A percentile compares a stretch with the other conserved stretches of the same genome.
Evolutionary conservation across 2,329 filamentous ascomycete species (phyloP).

Genomic region (Microsporum canis): DNA sequence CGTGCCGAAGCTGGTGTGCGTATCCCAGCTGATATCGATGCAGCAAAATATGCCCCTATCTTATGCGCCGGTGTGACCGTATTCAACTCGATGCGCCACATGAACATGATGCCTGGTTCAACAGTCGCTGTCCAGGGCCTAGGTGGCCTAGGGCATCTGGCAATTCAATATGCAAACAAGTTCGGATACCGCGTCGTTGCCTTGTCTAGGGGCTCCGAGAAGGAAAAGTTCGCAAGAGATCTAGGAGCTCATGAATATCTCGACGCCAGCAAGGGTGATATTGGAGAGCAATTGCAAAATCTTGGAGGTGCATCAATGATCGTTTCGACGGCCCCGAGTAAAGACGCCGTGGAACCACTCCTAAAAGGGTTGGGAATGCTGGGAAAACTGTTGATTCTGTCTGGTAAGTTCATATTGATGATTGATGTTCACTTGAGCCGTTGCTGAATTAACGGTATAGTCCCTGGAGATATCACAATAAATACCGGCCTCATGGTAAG

Average conservation of each 20-base stretch:
- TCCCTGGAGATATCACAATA: slow-evolving; percentile 17
- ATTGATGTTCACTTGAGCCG: not conserved
- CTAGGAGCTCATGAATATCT: slow-evolving; percentile 49
- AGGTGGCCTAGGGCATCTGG: slow-evolving; percentile 62
- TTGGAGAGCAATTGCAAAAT: slow-evolving; percentile 25
- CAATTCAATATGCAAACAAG: slow-evolving; percentile 77
- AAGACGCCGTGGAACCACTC: slow-evolving; percentile 25
- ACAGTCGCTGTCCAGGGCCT: slow-evolving; percentile 43
- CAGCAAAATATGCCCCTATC: slow-evolving; percentile 37
- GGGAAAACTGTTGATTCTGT: slow-evolving; percentile 30
- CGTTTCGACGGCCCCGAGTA: slow-evolving; percentile 30
- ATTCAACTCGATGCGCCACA: slow-evolving; percentile 39
- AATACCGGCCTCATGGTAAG: slow-evolving; percentile 11
- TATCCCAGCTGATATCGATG: slow-evolving; percentile 37
- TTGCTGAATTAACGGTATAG: not conserved
- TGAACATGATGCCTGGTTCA: slow-evolving; percentile 37
- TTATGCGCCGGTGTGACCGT: slow-evolving; percentile 44
- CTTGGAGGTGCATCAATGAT: slow-evolving; percentile 29
- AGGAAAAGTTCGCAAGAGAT: slow-evolving; percentile 43
- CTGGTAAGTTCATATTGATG: slow-evolving; percentile 9
- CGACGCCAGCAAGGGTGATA: slow-evolving; percentile 31
- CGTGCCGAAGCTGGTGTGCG: slow-evolving; percentile 32
- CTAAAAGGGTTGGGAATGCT: slow-evolving; percentile 25
- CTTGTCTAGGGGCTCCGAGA: slow-evolving; percentile 38
- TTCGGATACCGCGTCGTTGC: slow-evolving; percentile 61